These are phyloP conservation scores for Pyropia yezoensis DNA, from an alignment of 23 red algal genomes.

Conservation along the genomic window DNA sequence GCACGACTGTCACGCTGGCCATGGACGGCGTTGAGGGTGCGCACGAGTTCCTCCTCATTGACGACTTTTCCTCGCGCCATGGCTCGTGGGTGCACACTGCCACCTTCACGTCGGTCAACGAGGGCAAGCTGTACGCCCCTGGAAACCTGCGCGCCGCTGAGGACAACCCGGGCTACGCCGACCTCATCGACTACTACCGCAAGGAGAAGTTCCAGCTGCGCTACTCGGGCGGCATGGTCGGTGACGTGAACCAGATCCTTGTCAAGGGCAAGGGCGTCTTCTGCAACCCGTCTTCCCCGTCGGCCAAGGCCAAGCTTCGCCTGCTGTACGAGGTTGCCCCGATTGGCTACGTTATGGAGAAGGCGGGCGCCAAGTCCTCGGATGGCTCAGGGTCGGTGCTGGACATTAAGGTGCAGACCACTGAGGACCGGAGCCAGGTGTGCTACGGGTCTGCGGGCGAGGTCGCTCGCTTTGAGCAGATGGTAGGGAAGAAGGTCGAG, in stretches of 20 bases:
- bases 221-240: slow-evolving; percentile 99
- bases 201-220: slow-evolving; percentile 94
- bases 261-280: slow-evolving; percentile 99
- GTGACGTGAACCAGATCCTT: slow-evolving; percentile 97
- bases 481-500: slow-evolving; percentile 66
- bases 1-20: slow-evolving; percentile 88
- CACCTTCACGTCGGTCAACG: slow-evolving; percentile 66
- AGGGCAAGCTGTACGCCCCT: slow-evolving; percentile 98
- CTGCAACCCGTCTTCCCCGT: slow-evolving; percentile 92
- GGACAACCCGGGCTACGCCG: slow-evolving; percentile 91
- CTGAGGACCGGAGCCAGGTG: slow-evolving; percentile 77
- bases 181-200: slow-evolving; percentile 75
- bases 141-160: slow-evolving; percentile 91
- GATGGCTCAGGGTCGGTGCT: slow-evolving; percentile 68
- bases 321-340: slow-evolving; percentile 96
- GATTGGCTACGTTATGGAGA: slow-evolving; percentile 91
- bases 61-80: slow-evolving; percentile 95
- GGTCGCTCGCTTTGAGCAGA: slow-evolving; percentile 82
- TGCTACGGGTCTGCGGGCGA: slow-evolving; percentile 85
- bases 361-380: slow-evolving; percentile 72
- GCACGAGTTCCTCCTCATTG: slow-evolving; percentile 95
- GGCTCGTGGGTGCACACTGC: slow-evolving; percentile 89
- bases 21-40: slow-evolving; percentile 76
- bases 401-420: slow-evolving; percentile 68
- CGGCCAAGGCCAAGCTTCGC: slow-evolving; percentile 87